Base-by-base conservation (phyloP, 371 early-diverging fungal genomes). In the Mortierella sp. region DNA sequence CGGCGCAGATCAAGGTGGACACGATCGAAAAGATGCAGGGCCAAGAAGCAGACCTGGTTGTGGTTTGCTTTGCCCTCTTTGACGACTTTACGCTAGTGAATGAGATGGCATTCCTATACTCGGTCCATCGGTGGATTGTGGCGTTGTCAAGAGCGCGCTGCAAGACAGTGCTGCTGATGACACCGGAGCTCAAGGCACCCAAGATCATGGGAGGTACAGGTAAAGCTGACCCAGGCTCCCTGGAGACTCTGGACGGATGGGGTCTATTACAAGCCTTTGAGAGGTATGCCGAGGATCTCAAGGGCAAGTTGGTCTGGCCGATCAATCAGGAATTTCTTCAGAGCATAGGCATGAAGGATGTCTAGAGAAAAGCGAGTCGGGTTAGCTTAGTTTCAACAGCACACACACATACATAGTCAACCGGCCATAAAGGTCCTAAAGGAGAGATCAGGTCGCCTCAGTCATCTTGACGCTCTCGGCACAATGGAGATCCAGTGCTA, bases 1-100 rank as follows among this genome's bases (percentile, higher is more conserved):
- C 54, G 28, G 61, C 63, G 16, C 38, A 58, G 46, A 59, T 82
- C 38, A 70, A 71, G 24, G 78, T 85, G 9, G 76, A 85, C 41
- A 85, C 79, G 12, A 79, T 79, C 13, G 88, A 88, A 26, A 86
- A 86, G 57, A 82, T 88, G 81, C 88, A 88, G 71, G 88, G 88
- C 2, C 85, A 86, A 64, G 84, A 88, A 62, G 83, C 84, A 12
- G 84, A 86, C 43, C 45, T 86, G 18, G 82, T 88, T n/a, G 71
- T 88, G 48, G 83, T 83, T 23, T 86, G 86, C 51, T 88, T 85
- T 67, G 72, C 79, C 1, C 67, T 82, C 49, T 66, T 71, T 46
- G 80, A 80, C 26, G 67, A 80, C 14, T 47, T 45, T 24, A 64
- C 52, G 39, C 50, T 61, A 50, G 61, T 58, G 28, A 61, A 54